Conservation (phyloP, 1,284 basidiomycete species). For the Xerocomus nothofagi region DNA sequence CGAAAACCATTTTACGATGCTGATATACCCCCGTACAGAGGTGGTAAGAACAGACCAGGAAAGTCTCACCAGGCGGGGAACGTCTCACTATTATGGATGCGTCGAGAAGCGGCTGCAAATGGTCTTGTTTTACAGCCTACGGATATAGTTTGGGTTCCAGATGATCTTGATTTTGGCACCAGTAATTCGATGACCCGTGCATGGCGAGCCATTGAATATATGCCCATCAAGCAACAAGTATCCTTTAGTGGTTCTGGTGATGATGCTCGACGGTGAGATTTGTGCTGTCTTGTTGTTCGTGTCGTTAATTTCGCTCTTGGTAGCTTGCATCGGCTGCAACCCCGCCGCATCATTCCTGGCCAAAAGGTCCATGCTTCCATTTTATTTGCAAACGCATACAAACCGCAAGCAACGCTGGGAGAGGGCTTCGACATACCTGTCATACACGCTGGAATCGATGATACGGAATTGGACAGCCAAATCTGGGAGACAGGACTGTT, state of each 20-base stretch:
- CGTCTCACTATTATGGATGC: too few species aligned
- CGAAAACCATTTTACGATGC: not conserved
- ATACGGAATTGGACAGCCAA: constrained; percentile 4
- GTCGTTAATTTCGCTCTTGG: not conserved
- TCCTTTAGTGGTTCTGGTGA: too few species aligned
- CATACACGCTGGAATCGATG: constrained; percentile 6
- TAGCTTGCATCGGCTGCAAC: too few species aligned
- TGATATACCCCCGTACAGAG: constrained; percentile 16
- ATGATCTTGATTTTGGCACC: constrained; percentile 23
- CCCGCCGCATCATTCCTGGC: too few species aligned
- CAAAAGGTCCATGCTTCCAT: constrained; percentile 33
- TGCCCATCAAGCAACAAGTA: too few species aligned
- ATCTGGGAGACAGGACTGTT: too few species aligned
- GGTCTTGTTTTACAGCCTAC: too few species aligned
- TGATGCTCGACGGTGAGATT: too few species aligned
- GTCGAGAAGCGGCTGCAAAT: too few species aligned
- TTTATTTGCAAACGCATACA: constrained; percentile 27
- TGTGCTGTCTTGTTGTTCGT: not conserved
- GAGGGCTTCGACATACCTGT: constrained; percentile 29
- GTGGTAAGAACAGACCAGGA: too few species aligned
- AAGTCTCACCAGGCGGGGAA: too few species aligned
- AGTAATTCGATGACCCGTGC: constrained; percentile 19
- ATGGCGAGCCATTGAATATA: constrained; percentile 29
- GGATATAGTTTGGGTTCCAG: too few species aligned
- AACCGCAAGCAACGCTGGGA: constrained; percentile 26